Percentiles rank a stretch among this genome's conserved stretches.
Evolutionary conservation across 345 rosid species (phyloP).

Genomic region (Moricandia arvensis): DNA sequence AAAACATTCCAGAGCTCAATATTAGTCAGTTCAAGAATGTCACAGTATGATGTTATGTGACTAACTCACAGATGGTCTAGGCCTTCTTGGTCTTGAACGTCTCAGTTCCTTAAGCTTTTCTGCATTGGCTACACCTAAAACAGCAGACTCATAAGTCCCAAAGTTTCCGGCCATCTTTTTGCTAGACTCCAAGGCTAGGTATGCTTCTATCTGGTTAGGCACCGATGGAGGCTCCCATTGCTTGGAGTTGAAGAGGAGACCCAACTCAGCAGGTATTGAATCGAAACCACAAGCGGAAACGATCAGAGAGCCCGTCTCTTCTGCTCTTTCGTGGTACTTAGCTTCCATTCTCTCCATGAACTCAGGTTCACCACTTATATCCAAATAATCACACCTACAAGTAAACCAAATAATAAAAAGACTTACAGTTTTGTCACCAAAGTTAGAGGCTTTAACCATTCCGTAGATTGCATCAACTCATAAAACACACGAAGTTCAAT

Average conservation of each 20-base stretch:
- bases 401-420: not conserved
- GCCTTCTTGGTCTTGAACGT: conserved; percentile 68
- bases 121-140: conserved; percentile 69
- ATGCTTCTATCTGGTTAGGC: conserved; percentile 71
- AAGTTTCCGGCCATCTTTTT: conserved; percentile 71
- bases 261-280: conserved; percentile 85
- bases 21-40: not conserved
- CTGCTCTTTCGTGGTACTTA: conserved; percentile 62
- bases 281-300: conserved; percentile 95
- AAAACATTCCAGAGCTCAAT: not conserved
- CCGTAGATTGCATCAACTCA: not conserved
- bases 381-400: conserved; percentile 80
- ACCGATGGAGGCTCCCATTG: conserved; percentile 72
- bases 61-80: conserved; percentile 61
- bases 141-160: conserved; percentile 81
- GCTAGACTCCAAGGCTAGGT: conserved; percentile 73
- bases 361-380: conserved; percentile 91
- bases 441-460: not conserved
- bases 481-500: too few relatives aligned
- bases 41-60: not conserved
- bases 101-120: conserved; percentile 60
- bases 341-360: conserved; percentile 86
- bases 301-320: conserved; percentile 66
- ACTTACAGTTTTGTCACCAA: not conserved
- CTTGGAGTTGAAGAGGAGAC: conserved; percentile 69